phyloP scores from a whole-genome alignment of 2,329 filamentous ascomycete species.

The Colletotrichum shisoi region DNA sequence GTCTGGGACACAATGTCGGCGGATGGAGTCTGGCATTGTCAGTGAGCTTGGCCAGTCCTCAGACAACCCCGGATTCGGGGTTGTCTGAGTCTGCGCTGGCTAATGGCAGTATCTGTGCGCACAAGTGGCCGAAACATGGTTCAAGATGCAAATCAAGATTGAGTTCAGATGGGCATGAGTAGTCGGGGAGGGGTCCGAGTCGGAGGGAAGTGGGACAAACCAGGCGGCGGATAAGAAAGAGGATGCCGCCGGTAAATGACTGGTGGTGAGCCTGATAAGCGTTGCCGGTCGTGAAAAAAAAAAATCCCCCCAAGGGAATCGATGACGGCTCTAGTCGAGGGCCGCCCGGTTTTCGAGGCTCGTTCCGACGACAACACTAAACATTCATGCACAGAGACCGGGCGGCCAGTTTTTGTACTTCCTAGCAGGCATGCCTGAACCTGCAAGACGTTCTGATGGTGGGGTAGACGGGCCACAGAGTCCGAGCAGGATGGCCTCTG shows the following conservation, averaged over 20 bases:
- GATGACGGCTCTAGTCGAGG: constrained; percentile 11
- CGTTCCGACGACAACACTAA: background rate
- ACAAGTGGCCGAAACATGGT: constrained; percentile 32
- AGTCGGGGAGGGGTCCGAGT: constrained; percentile 28
- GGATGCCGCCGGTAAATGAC: background rate
- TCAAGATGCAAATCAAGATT: constrained; percentile 35
- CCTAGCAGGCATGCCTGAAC: constrained; percentile 18
- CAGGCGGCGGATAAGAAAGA: constrained; percentile 17
- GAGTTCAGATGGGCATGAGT: constrained; percentile 29
- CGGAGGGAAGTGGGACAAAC: constrained; percentile 25
- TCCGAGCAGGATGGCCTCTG: constrained; percentile 16
- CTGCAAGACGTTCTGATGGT: constrained; percentile 31
- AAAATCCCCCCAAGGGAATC: background rate
- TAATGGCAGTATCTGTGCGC: constrained; percentile 29
- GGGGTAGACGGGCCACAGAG: constrained; percentile 28
- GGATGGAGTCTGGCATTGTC: background rate
- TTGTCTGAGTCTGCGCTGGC: constrained; percentile 23
- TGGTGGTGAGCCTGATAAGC: background rate
- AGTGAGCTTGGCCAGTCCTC: background rate
- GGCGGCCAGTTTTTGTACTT: constrained; percentile 24
- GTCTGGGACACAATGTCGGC: background rate
- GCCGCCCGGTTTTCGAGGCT: constrained; percentile 6
- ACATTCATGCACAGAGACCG: constrained; percentile 8
- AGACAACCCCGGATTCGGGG: constrained; percentile 16
- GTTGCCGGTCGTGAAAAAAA: constrained; percentile 5